Evolutionary conservation across 202 grass and related monocot genomes (phyloP).

Genomic region (Carex sylvatica): DNA sequence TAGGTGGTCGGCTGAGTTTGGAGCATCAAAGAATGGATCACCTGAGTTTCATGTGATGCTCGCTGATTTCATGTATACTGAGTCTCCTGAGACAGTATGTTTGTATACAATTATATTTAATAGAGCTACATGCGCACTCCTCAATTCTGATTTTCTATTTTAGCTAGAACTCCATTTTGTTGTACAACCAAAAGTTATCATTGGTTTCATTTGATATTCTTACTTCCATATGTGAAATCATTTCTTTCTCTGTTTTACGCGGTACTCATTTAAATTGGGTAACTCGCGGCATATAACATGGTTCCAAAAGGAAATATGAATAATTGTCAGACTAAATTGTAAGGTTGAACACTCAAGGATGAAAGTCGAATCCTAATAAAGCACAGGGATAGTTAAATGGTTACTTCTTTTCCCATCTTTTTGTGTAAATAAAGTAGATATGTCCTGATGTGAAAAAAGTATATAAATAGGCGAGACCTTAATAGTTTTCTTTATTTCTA

Average conservation of each 20-base stretch:
- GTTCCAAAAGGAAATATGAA: not conserved
- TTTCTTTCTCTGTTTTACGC: not conserved
- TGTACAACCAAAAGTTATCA: not conserved
- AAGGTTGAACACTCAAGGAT: not conserved
- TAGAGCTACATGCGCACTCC: not conserved
- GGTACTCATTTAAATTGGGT: not conserved
- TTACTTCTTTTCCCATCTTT: not conserved
- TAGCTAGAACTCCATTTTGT: not conserved
- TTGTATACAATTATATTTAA: constrained; percentile 16
- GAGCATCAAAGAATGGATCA: constrained; percentile 67
- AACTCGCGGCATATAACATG: not conserved
- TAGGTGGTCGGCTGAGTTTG: constrained; percentile 94
- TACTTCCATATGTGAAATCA: not conserved
- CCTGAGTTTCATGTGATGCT: constrained; percentile 91
- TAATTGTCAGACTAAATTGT: not conserved
- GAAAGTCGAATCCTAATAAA: not conserved
- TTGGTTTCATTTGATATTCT: not conserved
- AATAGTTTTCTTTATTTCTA: constrained; percentile 37
- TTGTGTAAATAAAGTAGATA: not conserved
- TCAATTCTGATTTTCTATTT: not conserved
- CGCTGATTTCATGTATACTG: constrained; percentile 86
- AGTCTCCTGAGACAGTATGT: constrained; percentile 90
- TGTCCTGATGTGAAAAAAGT: not conserved
- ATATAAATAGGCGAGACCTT: not conserved
- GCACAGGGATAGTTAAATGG: not conserved